Conservation (phyloP, 2,329 filamentous ascomycete genomes). For the Cladosporium sp. region DNA sequence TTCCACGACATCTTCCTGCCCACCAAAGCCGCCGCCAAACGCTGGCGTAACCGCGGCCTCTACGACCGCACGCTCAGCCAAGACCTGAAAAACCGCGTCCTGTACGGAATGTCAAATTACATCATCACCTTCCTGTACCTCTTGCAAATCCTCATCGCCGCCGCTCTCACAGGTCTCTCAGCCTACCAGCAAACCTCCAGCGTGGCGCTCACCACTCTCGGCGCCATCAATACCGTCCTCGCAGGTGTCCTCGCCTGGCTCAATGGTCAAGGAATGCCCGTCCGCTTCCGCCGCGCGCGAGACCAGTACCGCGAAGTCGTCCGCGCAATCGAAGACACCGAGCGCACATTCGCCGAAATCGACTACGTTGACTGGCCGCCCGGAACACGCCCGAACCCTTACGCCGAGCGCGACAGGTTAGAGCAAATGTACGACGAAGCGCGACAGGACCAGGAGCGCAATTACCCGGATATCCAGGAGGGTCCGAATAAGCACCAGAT, state of each 20-base stretch:
- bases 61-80: conserved; percentile 13
- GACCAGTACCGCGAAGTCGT: conserved; percentile 23
- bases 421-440: conserved; percentile 21
- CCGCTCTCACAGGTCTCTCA: conserved; percentile 21
- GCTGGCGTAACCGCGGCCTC: conserved; percentile 12
- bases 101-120: conserved; percentile 20
- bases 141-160: conserved; percentile 23
- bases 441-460: conserved; percentile 18
- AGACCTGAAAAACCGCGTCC: conserved; percentile 10
- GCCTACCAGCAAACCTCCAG: conserved; percentile 15
- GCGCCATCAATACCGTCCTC: conserved; percentile 23
- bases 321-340: conserved; percentile 19
- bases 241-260: conserved; percentile 23
- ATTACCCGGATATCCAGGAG: conserved; percentile 21
- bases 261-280: conserved; percentile 23
- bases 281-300: conserved; percentile 19
- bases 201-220: conserved; percentile 19
- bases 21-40: conserved; percentile 10
- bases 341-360: conserved; percentile 20
- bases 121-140: conserved; percentile 21
- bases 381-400: conserved; percentile 14
- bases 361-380: conserved; percentile 15
- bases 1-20: conserved; percentile 16
- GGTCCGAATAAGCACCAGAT: conserved; percentile 16
- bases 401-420: conserved; percentile 17